phyloP scores from a whole-genome alignment of 768 basidiomycete genomes.

The Rhodosporidiobolus sp. region DNA sequence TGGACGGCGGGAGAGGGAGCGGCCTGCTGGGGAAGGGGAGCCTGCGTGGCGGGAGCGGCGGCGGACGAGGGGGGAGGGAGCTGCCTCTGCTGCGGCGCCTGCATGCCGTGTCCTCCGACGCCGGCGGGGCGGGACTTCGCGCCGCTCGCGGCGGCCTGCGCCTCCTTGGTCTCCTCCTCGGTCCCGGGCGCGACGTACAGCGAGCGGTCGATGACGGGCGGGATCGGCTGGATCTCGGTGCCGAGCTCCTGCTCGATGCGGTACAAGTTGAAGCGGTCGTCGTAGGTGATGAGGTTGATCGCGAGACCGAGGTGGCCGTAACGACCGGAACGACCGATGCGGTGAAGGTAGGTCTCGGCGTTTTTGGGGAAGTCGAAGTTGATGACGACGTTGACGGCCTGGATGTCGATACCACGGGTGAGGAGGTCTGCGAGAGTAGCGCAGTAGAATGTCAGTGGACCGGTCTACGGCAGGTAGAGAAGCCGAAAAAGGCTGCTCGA shows the following conservation, averaged over 20 bases:
- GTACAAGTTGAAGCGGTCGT: slow-evolving; percentile 96
- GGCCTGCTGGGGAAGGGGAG: not conserved
- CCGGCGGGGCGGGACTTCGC: slow-evolving; percentile 14
- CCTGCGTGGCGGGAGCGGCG: not conserved
- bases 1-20: slow-evolving; percentile 7
- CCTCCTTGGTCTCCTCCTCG: slow-evolving; percentile 26
- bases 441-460: not conserved
- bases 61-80: not conserved
- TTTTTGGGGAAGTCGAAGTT: slow-evolving; percentile 99
- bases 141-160: not conserved
- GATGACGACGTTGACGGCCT: slow-evolving; percentile 99
- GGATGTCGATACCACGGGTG: slow-evolving; percentile 98
- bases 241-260: slow-evolving; percentile 98
- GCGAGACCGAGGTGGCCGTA: slow-evolving; percentile 96
- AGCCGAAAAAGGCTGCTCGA: not conserved
- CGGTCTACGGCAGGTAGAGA: not conserved
- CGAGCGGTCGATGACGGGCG: slow-evolving; percentile 80
- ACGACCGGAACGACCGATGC: slow-evolving; percentile 94
- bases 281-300: slow-evolving; percentile 95
- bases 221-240: slow-evolving; percentile 95
- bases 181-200: slow-evolving; percentile 83
- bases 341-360: slow-evolving; percentile 96
- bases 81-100: slow-evolving; percentile 29
- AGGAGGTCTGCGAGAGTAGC: slow-evolving; percentile 71
- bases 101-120: slow-evolving; percentile 35